Conservation (phyloP, 805 yeast species). For the Wickerhamiella azyma region DNA sequence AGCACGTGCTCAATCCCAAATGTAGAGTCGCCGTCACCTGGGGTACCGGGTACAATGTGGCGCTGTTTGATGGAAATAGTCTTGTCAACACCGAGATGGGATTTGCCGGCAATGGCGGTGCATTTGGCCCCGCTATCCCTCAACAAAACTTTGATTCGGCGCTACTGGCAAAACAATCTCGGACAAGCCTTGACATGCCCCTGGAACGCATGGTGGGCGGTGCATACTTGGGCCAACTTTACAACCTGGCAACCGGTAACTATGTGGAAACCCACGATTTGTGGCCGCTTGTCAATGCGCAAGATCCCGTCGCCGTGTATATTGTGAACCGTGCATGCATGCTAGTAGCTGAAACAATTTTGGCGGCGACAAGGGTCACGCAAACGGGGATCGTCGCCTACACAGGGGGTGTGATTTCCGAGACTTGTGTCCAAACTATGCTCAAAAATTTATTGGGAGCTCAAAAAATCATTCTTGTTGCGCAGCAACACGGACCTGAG, state of each 20-base stretch:
- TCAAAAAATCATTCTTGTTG: constrained; percentile 9
- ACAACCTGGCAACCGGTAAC: constrained; percentile 1
- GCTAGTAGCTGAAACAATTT: constrained; percentile 13
- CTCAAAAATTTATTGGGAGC: constrained; percentile 7
- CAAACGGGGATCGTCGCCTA: constrained; percentile 11
- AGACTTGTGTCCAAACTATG: constrained; percentile 12
- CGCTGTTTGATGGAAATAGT: background rate
- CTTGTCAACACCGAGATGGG: constrained; percentile 6
- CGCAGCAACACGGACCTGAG: constrained; percentile 17
- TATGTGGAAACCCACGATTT: background rate
- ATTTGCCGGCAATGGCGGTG: background rate
- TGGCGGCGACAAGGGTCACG: constrained; percentile 7
- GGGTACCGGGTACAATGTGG: constrained; percentile 20
- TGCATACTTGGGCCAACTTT: constrained; percentile 2
- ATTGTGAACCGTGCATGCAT: constrained; percentile 15
- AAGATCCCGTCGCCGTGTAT: constrained; percentile 3
- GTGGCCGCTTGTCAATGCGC: background rate
- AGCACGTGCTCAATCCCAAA: constrained; percentile 7
- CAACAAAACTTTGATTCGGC: background rate
- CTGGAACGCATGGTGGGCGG: constrained; percentile 7
- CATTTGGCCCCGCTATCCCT: background rate
- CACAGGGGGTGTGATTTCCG: constrained; percentile 18
- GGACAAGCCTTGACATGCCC: background rate
- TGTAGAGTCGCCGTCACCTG: constrained; percentile 18
- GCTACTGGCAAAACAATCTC: background rate